Evolutionary conservation across 2,329 filamentous ascomycete genomes (phyloP).

Genomic region (Aspergillus glaucus): DNA sequence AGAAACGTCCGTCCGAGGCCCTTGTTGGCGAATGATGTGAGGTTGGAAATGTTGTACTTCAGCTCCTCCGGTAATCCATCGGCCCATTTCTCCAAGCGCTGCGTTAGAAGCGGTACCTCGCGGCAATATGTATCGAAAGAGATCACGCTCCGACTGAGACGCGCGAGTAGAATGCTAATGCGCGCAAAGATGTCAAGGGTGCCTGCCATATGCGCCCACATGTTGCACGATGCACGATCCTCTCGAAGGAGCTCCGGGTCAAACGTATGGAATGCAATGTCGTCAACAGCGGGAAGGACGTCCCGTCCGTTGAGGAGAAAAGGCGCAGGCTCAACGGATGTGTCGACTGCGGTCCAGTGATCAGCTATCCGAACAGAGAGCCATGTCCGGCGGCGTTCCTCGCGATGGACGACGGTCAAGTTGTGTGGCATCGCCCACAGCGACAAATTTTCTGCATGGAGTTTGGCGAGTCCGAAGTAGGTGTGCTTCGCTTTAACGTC

Average conservation of each 20-base stretch:
- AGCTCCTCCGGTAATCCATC: conserved; percentile 7
- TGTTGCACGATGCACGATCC: conserved; percentile 5
- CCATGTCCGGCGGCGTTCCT: conserved; percentile 15
- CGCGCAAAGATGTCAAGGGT: conserved; percentile 13
- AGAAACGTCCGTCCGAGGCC: conserved; percentile 15
- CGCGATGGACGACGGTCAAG: conserved; percentile 3
- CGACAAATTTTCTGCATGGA: conserved; percentile 14
- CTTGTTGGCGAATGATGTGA: conserved; percentile 8
- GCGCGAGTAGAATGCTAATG: conserved; percentile 10
- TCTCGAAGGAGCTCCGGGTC: conserved; percentile 4
- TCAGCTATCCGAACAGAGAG: conserved; percentile 15
- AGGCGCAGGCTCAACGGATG: conserved; percentile 11
- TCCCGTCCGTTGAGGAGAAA: conserved; percentile 1
- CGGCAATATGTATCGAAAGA: conserved; percentile 11
- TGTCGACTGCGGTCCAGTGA: conserved; percentile 15
- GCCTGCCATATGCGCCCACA: conserved; percentile 17
- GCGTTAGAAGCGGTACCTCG: conserved; percentile 7
- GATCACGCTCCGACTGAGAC: conserved; percentile 10
- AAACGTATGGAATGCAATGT: conserved; percentile 11
- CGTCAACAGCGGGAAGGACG: conserved; percentile 11
- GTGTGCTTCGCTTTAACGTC: conserved; percentile 13
- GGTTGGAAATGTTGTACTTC: conserved; percentile 9
- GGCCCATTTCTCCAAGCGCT: conserved; percentile 11
- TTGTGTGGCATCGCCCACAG: conserved; percentile 1
- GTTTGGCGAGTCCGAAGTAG: conserved; percentile 14